Evolutionary conservation across 2,329 filamentous ascomycete species (phyloP), one percentile per base, ranked within the genome.

Genomic region (Trichoderma cornu-damae): DNA sequence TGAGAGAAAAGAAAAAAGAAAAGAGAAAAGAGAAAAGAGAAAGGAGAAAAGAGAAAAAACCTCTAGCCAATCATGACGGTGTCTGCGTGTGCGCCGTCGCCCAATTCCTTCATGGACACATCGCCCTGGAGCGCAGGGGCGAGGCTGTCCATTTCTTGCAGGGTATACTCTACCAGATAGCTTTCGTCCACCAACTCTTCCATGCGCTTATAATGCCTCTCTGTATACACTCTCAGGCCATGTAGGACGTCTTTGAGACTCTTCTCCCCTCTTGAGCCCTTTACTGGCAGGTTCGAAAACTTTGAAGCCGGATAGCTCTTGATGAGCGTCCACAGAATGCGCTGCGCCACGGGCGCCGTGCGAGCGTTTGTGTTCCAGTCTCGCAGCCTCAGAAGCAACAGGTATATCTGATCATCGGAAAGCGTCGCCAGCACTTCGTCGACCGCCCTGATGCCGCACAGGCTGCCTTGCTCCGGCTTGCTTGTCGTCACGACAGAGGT

Each of bases 291-390:
- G 60, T 81, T 84, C 1, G 90, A 86, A 58, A 97, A 83, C 58
- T 87, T 84, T 48, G 84, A 83, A 2, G 89, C 88, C 1, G 91
- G 88, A 67, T 96, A 96, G 59, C 85, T 88, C 62, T 85, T 84
- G 51, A 96, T 84, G 6, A 99, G 69, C 1, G 88, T 84, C 76
- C 85, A 88, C 6, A 99, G 75, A 12, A 99, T 86, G 32, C 87
- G 84, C 73, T 99, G 94, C 1, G 94, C 89, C 1, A 97, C 85
- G 4, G 86, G 82, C 1, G 91, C 87, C 3, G 90, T 96, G 60
- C 90, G 82, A 0, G 90, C 91, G 65, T 97, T 97, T 4, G 94
- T 96, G 70, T 99, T 99, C 94, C 94, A 99, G 73, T 99, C 94
- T 44, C 95, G 82, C 43, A 96, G 74, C 59, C 94, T 81, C 35